Base-by-base conservation (phyloP, 306 rosid species). In the Echinosophora koreensis region DNA sequence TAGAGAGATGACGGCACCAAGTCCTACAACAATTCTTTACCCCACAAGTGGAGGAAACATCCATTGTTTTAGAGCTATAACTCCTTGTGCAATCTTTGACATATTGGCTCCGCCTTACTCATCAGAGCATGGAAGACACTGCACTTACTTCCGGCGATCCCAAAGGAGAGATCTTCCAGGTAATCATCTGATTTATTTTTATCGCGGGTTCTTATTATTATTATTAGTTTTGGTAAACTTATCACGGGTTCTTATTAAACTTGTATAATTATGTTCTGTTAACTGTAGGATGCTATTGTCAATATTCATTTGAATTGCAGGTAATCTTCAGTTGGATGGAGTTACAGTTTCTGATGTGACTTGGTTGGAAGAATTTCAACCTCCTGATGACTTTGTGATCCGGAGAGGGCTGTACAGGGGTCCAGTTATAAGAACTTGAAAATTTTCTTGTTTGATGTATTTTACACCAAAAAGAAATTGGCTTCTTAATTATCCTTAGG, bases 1-100 rank as follows among this genome's bases (percentile, higher is more conserved):
- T 82, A 82, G 59, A 8, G 98, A 84, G 67, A 86, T 92, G 99
- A 84, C 89, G 2, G 97, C 98, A 1, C 98, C 98, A 1, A 84
- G 69, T 78, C 92, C 94, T 4, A 86, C 98, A 14, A 92, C 99
- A 30, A 64, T 89, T 77, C 96, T 96, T 57, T 92, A 91, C 79
- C 99, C 99, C 4, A 85, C 89, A 17, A 88, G 83, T 55, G 99
- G 99, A 59, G 99, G 99, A 82, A 92, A 96, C 78, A 89, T 96
- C 73, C 99, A 96, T 83, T 84, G 87, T 82, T 96, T 96, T 79
- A 83, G 82, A 85, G 99, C 99, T 16, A 32, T 86, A 61, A 92
- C 98, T 62, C 99, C 98, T 4, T 96, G 99, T 37, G 99, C 99
- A n/a, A 77, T 96, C 81, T 88, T 96, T 42, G 99, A 96, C 85